These are phyloP conservation scores for Penicillium bovifimosum DNA, from an alignment of 495 filamentous ascomycete genomes.

Conservation along the genomic window DNA sequence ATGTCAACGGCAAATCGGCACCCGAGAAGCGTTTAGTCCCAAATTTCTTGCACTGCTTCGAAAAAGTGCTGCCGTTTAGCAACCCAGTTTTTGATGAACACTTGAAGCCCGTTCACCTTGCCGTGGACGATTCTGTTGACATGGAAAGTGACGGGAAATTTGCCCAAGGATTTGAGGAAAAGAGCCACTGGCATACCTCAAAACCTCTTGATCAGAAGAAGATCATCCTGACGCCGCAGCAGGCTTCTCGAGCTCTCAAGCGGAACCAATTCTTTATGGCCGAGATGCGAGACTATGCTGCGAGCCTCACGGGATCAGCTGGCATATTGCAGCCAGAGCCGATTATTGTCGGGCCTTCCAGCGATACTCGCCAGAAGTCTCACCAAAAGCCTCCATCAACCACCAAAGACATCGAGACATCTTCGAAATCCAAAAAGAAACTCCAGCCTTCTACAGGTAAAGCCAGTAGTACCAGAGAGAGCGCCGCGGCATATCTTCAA, in stretches of 20 bases:
- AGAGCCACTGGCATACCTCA: constrained; percentile 63
- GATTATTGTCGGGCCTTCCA: constrained; percentile 1
- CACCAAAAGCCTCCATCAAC: neutral
- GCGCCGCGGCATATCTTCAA: neutral
- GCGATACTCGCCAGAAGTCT: neutral
- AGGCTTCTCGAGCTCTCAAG: constrained; percentile 5
- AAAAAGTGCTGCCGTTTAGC: constrained; percentile 12
- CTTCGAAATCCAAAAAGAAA: neutral
- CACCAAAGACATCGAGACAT: neutral
- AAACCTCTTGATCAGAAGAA: constrained; percentile 42
- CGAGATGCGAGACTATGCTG: constrained; percentile 58
- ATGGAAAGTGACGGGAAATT: neutral
- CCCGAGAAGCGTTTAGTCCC: neutral
- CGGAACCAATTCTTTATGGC: constrained; percentile 24
- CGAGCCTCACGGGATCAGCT: constrained; percentile 49
- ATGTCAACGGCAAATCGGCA: no score
- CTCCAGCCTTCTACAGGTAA: neutral
- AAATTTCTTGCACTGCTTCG: neutral
- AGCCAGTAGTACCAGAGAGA: neutral
- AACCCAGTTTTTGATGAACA: constrained; percentile 47
- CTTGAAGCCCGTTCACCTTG: constrained; percentile 48
- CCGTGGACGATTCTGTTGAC: constrained; percentile 18
- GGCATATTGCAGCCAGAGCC: neutral
- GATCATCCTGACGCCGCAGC: neutral
- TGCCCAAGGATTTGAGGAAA: constrained; percentile 48